Base-by-base conservation (phyloP, 805 yeast genomes). In the Barnettozyma populi region DNA sequence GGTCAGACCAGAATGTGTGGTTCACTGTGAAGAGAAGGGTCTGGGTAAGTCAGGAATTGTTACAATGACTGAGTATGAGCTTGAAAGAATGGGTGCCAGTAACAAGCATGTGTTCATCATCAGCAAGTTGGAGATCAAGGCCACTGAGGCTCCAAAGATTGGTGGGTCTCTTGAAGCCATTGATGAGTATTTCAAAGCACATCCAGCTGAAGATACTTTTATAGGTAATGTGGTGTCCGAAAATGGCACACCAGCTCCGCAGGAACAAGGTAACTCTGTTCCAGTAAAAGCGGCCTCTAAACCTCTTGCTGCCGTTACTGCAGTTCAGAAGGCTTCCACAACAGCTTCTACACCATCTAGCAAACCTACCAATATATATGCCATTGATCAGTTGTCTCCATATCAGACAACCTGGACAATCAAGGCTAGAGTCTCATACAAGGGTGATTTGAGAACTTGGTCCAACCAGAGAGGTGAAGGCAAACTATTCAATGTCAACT, bases 321-420 rank as follows among this genome's bases (percentile, higher is more conserved):
- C 32, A 13, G 32, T 29, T 14, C 41, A 38, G 19, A 20, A 20
- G 21, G 14, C 29, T 29, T 8, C 44, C 4, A 24, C 51, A 3
- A 40, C 50, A 20, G 37, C 47, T 45, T 50, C 60, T 42, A 43
- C 50, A 7, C 21, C 41, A 21, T n/a, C 25, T 8, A 13, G 29
- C 2, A 37, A 37, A 23, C 67, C 63, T 40, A 73, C 76, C 27
- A 70, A 69, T 47, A 71, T 86, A 36, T 79, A 78, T 56, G 85
- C 95, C 10, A 87, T 90, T 56, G 96, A 88, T 61, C 88, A 84
- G 53, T 71, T 94, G 44, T 88, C 97, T 11, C 98, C 98, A 8
- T 94, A 86, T 64, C 94, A 87, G 64, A 85, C 82, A 62, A 73
- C 76, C 44, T 94, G 98, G 98, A 84, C 92, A 7, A 87, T 94